Conservation (phyloP, 2,329 filamentous ascomycete genomes). For the Cladosporium colombiae region DNA sequence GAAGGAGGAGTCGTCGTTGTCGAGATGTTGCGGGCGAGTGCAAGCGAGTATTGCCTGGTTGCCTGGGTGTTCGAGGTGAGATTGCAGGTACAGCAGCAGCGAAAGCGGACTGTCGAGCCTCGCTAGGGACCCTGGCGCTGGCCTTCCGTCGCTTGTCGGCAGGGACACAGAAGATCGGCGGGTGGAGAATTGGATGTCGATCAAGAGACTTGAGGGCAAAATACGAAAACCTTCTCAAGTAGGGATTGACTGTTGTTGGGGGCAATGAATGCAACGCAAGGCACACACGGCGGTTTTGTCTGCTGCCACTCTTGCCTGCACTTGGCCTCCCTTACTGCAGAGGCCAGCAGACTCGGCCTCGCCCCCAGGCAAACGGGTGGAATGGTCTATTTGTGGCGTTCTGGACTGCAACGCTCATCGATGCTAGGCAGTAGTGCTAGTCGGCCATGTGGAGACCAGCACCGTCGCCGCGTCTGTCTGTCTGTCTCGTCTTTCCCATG, state of each 20-base stretch:
- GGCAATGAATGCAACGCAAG: not conserved
- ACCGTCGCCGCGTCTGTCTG: not conserved
- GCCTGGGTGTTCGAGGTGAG: not conserved
- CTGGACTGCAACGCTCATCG: not conserved
- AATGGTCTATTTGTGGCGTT: constrained; percentile 3
- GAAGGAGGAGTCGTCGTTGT: not conserved
- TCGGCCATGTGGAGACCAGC: not conserved
- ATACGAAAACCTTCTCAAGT: not conserved
- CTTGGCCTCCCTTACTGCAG: not conserved
- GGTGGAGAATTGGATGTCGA: constrained; percentile 6
- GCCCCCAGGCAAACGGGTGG: not conserved
- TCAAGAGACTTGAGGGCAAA: not conserved
- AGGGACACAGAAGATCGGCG: constrained; percentile 4
- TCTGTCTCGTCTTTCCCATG: not conserved
- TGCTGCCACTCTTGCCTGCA: not conserved
- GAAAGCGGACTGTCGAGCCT: not conserved
- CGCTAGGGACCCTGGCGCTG: not conserved
- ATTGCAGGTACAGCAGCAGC: constrained; percentile 12
- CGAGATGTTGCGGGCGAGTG: not conserved
- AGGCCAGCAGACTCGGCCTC: not conserved
- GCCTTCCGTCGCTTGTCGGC: constrained; percentile 1
- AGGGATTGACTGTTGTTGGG: not conserved
- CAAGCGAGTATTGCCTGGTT: not conserved
- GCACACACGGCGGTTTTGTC: not conserved
- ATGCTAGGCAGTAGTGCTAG: not conserved